Evolutionary conservation across 805 yeast species (phyloP).

Genomic region (Pichia cephalocereana): DNA sequence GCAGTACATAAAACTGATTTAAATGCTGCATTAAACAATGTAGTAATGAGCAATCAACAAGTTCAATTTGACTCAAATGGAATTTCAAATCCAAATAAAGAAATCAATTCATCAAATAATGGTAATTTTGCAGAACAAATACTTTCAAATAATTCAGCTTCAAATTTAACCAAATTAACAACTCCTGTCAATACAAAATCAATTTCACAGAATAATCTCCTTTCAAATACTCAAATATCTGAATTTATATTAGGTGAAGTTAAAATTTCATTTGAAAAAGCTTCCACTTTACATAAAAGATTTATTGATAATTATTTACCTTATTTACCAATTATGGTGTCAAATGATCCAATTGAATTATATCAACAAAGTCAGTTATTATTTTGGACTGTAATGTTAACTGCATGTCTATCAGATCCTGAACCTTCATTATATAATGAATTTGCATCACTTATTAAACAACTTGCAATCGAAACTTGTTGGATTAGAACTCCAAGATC

Average conservation of each 20-base stretch:
- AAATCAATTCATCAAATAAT: not conserved
- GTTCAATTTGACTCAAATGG: conserved; percentile 10
- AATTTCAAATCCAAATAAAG: not conserved
- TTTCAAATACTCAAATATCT: conserved; percentile 29
- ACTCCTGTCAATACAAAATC: conserved; percentile 15
- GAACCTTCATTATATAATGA: conserved; percentile 74
- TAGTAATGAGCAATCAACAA: conserved; percentile 10
- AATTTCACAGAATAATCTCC: conserved; percentile 12
- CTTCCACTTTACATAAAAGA: conserved; percentile 59
- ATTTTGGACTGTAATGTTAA: conserved; percentile 85
- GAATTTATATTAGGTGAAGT: conserved; percentile 77
- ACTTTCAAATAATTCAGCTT: not conserved
- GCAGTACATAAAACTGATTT: conserved; percentile 31
- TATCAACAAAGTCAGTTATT: conserved; percentile 76
- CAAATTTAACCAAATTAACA: conserved; percentile 1
- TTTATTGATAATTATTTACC: conserved; percentile 66
- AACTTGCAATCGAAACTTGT: conserved; percentile 83
- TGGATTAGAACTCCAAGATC: conserved; percentile 92
- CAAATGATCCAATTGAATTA: conserved; percentile 63
- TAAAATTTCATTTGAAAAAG: conserved; percentile 53
- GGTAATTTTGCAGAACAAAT: not conserved
- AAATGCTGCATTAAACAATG: conserved; percentile 33
- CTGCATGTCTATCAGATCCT: conserved; percentile 80
- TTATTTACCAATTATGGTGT: conserved; percentile 67
- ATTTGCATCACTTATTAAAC: conserved; percentile 69